A percentile compares a stretch with the other conserved stretches of the same genome.
Conservation (phyloP, 176 grass and related monocot species). For the Coix lacrymajobi region DNA sequence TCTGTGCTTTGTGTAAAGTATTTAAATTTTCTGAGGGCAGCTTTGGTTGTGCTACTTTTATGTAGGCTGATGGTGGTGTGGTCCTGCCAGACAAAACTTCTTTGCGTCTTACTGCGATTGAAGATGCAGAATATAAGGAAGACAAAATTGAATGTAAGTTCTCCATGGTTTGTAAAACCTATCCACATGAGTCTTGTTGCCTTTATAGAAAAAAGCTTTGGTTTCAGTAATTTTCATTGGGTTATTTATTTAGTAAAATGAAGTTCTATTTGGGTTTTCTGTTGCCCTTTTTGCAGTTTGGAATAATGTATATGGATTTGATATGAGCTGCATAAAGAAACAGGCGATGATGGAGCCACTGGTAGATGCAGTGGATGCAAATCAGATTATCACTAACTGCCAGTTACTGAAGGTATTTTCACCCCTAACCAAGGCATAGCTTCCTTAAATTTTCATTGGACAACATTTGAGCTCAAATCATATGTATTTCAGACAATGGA, state of each 20-base stretch:
- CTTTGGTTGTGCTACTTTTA: constrained; percentile 17
- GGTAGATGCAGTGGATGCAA: constrained; percentile 81
- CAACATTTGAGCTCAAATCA: neutral
- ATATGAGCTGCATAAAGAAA: constrained; percentile 99
- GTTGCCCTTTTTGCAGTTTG: constrained; percentile 49
- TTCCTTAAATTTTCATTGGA: neutral
- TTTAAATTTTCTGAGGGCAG: neutral
- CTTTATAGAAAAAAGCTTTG: neutral
- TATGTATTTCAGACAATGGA: constrained; percentile 75
- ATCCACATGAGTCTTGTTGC: neutral
- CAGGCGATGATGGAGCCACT: constrained; percentile 93
- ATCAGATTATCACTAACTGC: constrained; percentile 93
- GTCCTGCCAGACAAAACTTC: constrained; percentile 89
- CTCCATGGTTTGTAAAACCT: neutral
- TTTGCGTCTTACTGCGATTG: constrained; percentile 85
- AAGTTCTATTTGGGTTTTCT: neutral
- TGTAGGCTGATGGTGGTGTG: constrained; percentile 62
- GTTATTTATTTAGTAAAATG: neutral
- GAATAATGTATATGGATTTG: constrained; percentile 93
- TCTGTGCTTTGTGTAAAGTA: neutral
- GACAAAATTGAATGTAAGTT: constrained; percentile 93
- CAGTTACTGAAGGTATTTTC: constrained; percentile 68
- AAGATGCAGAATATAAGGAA: constrained; percentile 96
- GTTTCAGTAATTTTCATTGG: neutral
- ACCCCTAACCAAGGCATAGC: neutral